Evolutionary conservation across 306 rosid species (phyloP).

Genomic region (Betula pendula): DNA sequence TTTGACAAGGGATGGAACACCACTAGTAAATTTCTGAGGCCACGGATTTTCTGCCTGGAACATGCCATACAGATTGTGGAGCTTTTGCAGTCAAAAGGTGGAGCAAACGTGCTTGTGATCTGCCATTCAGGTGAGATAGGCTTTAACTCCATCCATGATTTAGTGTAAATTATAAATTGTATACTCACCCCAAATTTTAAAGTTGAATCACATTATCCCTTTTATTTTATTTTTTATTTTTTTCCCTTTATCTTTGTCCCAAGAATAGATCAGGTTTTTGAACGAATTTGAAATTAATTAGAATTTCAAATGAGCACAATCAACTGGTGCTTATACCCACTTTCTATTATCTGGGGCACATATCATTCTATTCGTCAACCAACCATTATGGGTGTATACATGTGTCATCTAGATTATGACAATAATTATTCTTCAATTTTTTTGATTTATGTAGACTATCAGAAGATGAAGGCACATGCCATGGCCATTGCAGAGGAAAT

Average conservation of each 20-base stretch:
- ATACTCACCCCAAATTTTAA: constrained; percentile 14
- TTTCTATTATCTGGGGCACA: neutral
- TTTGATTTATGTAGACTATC: constrained; percentile 65
- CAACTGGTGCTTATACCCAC: neutral
- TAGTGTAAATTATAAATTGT: neutral
- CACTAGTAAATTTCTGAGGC: constrained; percentile 63
- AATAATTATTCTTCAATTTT: constrained; percentile 15
- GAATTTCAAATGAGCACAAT: neutral
- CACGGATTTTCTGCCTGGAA: constrained; percentile 92
- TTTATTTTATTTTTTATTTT: too few species aligned
- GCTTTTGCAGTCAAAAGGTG: constrained; percentile 82
- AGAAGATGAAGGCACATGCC: constrained; percentile 91
- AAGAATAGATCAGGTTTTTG: neutral
- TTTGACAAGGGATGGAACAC: constrained; percentile 53
- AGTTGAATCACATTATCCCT: neutral
- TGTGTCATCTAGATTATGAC: constrained; percentile 10
- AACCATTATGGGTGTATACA: neutral
- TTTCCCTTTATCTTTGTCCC: neutral
- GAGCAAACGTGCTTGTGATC: constrained; percentile 79
- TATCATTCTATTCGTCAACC: neutral
- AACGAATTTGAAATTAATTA: neutral
- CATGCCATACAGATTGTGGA: constrained; percentile 81
- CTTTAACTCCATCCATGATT: constrained; percentile 1
- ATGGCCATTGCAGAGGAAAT: constrained; percentile 82
- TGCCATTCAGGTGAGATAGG: constrained; percentile 88